These are phyloP conservation scores for Moricandia moricandioides DNA, from an alignment of 345 rosid species.

Conservation along the genomic window DNA sequence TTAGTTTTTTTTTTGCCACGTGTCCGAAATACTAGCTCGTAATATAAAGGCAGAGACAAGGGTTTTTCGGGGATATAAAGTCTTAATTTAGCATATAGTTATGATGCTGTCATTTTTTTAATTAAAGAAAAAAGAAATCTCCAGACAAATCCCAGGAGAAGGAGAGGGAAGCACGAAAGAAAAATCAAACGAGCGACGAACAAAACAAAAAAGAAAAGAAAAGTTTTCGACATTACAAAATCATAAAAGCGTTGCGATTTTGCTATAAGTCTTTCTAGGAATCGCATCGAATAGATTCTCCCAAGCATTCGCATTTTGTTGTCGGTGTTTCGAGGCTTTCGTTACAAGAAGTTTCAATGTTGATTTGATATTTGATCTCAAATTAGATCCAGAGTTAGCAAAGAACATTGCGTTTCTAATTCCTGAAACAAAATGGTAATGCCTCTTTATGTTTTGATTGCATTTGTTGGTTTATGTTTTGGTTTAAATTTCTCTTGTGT, in stretches of 20 bases:
- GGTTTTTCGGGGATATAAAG: constrained; percentile 19
- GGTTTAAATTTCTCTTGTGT: neutral
- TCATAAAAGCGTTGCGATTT: constrained; percentile 18
- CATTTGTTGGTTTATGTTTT: constrained; percentile 19
- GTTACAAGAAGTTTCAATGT: constrained; percentile 25
- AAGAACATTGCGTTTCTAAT: constrained; percentile 16
- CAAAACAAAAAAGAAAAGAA: neutral
- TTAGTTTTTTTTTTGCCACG: constrained; percentile 18
- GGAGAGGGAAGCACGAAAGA: constrained; percentile 41
- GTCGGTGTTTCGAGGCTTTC: constrained; percentile 26
- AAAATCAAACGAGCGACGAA: constrained; percentile 9
- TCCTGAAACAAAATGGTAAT: constrained; percentile 34
- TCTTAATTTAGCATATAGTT: constrained; percentile 30
- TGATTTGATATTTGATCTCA: constrained; percentile 32
- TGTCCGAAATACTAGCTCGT: constrained; percentile 30
- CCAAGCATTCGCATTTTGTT: constrained; percentile 22
- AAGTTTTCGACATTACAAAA: constrained; percentile 7
- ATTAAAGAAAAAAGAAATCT: constrained; percentile 19
- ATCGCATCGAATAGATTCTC: constrained; percentile 22
- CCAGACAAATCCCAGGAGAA: constrained; percentile 33
- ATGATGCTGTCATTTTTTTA: constrained; percentile 34
- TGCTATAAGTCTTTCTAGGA: neutral
- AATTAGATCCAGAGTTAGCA: constrained; percentile 13
- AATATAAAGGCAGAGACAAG: constrained; percentile 6
- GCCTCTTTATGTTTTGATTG: constrained; percentile 14